These are phyloP conservation scores for Alternaria angustiovoidea DNA, from an alignment of 2,329 filamentous ascomycete genomes.

Conservation along the genomic window DNA sequence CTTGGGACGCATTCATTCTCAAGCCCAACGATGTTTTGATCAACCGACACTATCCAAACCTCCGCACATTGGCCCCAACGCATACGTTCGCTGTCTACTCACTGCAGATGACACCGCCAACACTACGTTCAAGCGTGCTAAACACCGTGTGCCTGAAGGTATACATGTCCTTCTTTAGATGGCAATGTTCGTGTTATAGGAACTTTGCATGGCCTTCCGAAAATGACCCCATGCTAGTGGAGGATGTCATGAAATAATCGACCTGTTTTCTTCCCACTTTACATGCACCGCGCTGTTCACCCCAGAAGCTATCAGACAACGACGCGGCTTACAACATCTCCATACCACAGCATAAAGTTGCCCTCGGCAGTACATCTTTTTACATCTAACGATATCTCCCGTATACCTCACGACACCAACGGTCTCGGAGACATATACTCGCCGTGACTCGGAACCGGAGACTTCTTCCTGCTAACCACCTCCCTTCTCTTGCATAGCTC, in stretches of 20 bases:
- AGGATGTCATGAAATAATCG: no score
- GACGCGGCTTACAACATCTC: not conserved
- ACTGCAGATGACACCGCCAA: not conserved
- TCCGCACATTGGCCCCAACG: not conserved
- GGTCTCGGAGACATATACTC: conserved; percentile 7
- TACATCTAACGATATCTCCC: not conserved
- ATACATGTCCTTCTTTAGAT: not conserved
- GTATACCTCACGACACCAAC: not conserved
- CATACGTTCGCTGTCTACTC: not conserved
- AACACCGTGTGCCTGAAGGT: not conserved
- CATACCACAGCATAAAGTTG: conserved; percentile 19
- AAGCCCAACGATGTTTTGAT: not conserved
- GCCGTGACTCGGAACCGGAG: conserved; percentile 6
- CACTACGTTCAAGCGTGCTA: not conserved
- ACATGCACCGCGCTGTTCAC: not conserved
- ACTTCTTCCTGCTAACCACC: conserved; percentile 4
- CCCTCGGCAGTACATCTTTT: not conserved
- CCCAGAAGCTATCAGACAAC: not conserved
- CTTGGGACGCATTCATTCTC: not conserved
- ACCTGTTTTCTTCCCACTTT: no score
- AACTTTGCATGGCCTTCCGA: not conserved
- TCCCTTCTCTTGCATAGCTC: not conserved
- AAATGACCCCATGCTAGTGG: no score
- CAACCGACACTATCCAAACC: not conserved
- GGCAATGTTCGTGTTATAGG: not conserved